These are phyloP conservation scores for sweet orange (Citrus sinensis) DNA, from an alignment of 345 rosid genomes.

Conservation along the genomic window DNA sequence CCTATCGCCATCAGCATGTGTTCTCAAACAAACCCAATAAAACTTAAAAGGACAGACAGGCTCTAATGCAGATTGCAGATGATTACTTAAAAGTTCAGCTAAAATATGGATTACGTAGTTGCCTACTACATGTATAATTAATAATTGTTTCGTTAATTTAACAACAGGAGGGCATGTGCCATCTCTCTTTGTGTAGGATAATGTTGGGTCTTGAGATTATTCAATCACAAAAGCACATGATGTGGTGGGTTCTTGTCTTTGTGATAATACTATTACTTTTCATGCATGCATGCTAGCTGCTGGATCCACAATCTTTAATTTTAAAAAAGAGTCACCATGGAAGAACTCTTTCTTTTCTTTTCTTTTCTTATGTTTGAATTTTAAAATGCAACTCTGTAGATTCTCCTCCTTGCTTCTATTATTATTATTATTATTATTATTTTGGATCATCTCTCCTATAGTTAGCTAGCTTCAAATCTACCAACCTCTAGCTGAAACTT, in stretches of 20 bases:
- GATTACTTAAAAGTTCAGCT: neutral
- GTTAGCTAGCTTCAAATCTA: conserved; percentile 24
- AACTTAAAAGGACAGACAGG: neutral
- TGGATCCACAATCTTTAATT: conserved; percentile 39
- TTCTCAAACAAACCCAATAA: neutral
- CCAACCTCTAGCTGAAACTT: neutral
- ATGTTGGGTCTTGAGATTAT: conserved; percentile 22
- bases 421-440: neutral
- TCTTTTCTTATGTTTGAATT: conserved; percentile 18
- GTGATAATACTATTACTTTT: conserved; percentile 24
- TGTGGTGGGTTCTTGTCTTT: conserved; percentile 26
- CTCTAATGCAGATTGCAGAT: neutral
- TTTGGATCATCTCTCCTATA: neutral
- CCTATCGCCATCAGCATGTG: neutral
- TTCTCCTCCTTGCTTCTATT: conserved; percentile 7
- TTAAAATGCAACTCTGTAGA: conserved; percentile 5
- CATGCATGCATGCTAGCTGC: conserved; percentile 23
- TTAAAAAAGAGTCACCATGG: neutral
- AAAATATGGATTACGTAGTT: neutral
- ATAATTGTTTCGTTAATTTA: conserved; percentile 4
- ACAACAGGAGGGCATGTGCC: conserved; percentile 31
- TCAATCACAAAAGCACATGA: conserved; percentile 24
- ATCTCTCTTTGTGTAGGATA: conserved; percentile 15
- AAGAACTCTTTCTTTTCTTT: conserved; percentile 17
- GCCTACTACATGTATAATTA: neutral